A percentile compares a stretch with the other conserved stretches of the same genome.
Conservation (phyloP, 129 eudicot genomes). For the Logfia minima region DNA sequence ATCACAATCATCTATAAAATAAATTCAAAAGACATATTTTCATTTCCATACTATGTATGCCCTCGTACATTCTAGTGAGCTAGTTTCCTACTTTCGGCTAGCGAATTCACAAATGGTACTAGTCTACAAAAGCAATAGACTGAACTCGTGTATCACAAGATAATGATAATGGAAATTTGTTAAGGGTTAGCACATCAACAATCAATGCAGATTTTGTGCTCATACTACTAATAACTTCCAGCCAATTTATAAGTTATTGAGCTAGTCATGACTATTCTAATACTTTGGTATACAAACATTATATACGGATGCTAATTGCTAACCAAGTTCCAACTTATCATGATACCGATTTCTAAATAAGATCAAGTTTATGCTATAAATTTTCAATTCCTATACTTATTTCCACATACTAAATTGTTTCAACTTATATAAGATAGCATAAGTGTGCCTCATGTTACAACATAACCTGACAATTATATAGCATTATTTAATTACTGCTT, state of each 20-base stretch:
- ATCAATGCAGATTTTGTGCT: background rate
- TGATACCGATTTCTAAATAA: too few species aligned
- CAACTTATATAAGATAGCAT: background rate
- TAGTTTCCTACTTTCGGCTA: background rate
- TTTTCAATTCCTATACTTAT: background rate
- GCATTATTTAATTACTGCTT: background rate
- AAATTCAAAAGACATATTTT: background rate
- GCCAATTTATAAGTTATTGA: background rate
- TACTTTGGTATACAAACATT: background rate
- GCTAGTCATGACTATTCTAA: too few species aligned
- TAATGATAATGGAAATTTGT: background rate
- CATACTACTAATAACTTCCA: background rate
- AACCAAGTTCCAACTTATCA: background rate
- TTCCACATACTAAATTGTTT: background rate
- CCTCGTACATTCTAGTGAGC: background rate
- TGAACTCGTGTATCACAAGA: background rate
- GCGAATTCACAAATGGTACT: background rate
- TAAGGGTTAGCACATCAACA: background rate
- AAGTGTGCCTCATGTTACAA: background rate
- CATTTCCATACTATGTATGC: constrained; percentile 22
- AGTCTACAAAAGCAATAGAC: constrained; percentile 1
- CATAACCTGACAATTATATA: background rate
- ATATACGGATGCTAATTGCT: background rate
- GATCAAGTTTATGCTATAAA: background rate
- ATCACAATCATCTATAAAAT: constrained; percentile 1